Evolutionary conservation across 108 stramenopile genomes (phyloP).

Genomic region (Bacterosira constricta): DNA sequence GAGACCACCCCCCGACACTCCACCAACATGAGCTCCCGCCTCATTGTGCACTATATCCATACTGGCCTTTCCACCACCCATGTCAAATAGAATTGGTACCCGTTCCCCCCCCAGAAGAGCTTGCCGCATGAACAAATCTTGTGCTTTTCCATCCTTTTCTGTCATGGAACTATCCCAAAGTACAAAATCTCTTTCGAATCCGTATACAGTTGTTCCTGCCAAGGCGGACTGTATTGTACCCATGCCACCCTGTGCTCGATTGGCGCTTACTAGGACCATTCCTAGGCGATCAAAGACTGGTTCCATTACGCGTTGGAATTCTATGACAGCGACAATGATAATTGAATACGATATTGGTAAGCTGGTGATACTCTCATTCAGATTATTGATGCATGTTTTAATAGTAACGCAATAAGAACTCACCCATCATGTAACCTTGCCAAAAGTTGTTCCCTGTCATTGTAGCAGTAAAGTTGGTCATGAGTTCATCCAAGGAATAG

Average conservation of each 20-base stretch:
- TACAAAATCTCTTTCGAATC: constrained; percentile 48
- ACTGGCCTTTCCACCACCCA: constrained; percentile 34
- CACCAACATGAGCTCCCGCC: constrained; percentile 43
- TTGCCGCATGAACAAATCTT: constrained; percentile 33
- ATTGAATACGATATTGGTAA: not conserved
- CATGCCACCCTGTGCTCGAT: constrained; percentile 56
- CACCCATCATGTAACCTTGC: constrained; percentile 51
- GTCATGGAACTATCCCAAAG: constrained; percentile 57
- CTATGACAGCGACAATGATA: too few relatives aligned
- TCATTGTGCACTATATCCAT: constrained; percentile 30
- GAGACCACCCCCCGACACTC: constrained; percentile 13
- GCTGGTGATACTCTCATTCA: not conserved
- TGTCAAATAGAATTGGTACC: constrained; percentile 37
- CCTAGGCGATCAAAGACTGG: constrained; percentile 59
- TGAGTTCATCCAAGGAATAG: too few relatives aligned
- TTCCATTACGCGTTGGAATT: constrained; percentile 63
- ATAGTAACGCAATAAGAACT: not conserved
- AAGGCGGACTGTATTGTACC: constrained; percentile 43
- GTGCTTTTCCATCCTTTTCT: constrained; percentile 31
- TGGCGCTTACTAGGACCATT: constrained; percentile 52
- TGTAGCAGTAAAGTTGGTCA: too few relatives aligned
- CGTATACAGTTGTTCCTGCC: constrained; percentile 39
- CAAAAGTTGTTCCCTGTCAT: constrained; percentile 46
- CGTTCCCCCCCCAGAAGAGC: constrained; percentile 31
- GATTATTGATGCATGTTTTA: too few relatives aligned